Conservation (phyloP, 306 rosid species). For the Cucurbita pepo region DNA sequence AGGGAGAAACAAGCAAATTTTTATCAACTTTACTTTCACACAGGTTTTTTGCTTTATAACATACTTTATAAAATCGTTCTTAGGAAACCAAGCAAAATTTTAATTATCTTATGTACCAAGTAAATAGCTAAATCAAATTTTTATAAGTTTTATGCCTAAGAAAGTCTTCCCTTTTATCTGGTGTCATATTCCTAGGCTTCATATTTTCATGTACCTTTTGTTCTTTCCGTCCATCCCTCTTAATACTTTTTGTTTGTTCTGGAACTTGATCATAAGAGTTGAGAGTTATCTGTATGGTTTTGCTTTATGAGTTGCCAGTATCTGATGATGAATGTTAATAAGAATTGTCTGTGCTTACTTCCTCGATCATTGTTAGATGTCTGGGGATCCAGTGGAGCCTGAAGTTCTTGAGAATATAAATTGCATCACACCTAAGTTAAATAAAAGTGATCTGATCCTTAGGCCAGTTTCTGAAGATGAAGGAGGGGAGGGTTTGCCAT, state of each 20-base stretch:
- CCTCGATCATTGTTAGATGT: not conserved
- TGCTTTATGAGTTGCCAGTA: not conserved
- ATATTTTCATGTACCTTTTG: not conserved
- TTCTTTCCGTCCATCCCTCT: not conserved
- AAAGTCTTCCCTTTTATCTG: not conserved
- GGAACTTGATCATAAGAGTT: not conserved
- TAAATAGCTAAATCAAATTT: not conserved
- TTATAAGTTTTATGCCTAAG: not conserved
- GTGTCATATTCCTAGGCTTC: not conserved
- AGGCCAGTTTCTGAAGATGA: slow-evolving; percentile 21
- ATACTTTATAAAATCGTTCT: too few species aligned
- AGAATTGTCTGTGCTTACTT: not conserved
- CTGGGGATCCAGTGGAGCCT: slow-evolving; percentile 18
- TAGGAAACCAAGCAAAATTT: too few species aligned
- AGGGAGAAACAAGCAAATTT: too few species aligned
- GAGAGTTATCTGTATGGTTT: not conserved
- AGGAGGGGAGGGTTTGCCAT: slow-evolving; percentile 65
- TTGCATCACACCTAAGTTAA: not conserved
- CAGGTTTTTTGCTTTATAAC: too few species aligned
- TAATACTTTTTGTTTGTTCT: not conserved
- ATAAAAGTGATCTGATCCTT: slow-evolving; percentile 1
- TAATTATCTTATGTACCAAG: not conserved
- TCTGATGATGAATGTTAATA: not conserved
- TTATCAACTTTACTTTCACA: too few species aligned
- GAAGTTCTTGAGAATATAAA: slow-evolving; percentile 14